Conservation (phyloP, 176 grass and related monocot genomes). For the Thalia dealbata region DNA sequence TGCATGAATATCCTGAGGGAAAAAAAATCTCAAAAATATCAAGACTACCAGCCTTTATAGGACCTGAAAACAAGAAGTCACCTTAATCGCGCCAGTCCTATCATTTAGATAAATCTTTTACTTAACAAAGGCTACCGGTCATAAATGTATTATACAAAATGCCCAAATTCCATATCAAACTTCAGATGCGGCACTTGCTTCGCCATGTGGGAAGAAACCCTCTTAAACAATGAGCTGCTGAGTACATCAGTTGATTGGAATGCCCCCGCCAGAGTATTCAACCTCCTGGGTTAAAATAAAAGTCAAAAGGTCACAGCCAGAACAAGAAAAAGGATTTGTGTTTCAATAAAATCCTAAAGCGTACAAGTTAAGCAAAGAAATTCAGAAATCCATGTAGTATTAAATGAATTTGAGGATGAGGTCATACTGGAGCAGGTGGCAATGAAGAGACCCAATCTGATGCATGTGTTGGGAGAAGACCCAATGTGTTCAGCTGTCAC, state of each 20-base stretch:
- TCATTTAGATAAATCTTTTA: too few relatives aligned
- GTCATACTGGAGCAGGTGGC: conserved; percentile 54
- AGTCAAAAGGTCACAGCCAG: neutral
- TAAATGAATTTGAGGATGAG: neutral
- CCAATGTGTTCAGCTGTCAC: conserved; percentile 80
- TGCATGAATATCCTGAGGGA: too few relatives aligned
- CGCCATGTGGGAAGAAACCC: too few relatives aligned
- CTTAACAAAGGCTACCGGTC: neutral
- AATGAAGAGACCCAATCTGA: conserved; percentile 94
- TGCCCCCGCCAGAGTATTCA: conserved; percentile 72
- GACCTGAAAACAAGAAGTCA: too few relatives aligned
- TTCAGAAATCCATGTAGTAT: neutral
- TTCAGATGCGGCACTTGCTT: neutral
- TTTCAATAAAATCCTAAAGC: neutral
- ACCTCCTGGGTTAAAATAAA: conserved; percentile 54
- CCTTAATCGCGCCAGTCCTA: too few relatives aligned
- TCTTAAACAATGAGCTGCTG: neutral
- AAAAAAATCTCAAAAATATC: too few relatives aligned
- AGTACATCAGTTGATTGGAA: conserved; percentile 28
- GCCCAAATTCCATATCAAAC: neutral
- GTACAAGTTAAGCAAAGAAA: neutral
- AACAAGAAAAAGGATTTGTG: neutral
- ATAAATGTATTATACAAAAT: neutral
- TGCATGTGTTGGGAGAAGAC: conserved; percentile 91
- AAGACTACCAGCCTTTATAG: too few relatives aligned